These are phyloP conservation scores for Sphagnum tenellum DNA, from an alignment of 225 moss, liverwort and hornwort species.

Conservation along the genomic window DNA sequence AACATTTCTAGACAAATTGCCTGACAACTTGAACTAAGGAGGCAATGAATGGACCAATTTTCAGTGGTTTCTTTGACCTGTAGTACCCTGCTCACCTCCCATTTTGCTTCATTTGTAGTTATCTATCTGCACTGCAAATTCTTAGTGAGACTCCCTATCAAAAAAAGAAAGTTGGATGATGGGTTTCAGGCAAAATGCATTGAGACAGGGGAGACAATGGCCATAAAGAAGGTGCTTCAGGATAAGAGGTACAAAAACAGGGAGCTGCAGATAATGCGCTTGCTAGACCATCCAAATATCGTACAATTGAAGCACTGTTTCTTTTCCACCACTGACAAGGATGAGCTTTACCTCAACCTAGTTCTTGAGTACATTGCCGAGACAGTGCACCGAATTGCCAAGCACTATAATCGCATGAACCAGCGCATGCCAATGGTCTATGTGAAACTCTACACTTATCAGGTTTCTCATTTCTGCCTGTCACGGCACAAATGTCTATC, in stretches of 20 bases:
- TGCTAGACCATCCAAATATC: constrained; percentile 92
- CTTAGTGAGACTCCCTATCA: too few species aligned
- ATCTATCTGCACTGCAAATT: too few species aligned
- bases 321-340: constrained; percentile 80
- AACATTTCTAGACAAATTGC: background rate
- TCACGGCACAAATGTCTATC: too few species aligned
- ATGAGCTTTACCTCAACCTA: constrained; percentile 59
- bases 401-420: constrained; percentile 61
- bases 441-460: constrained; percentile 61
- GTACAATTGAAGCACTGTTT: constrained; percentile 98
- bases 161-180: too few species aligned
- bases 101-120: too few species aligned
- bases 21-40: too few species aligned
- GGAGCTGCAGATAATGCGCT: constrained; percentile 94
- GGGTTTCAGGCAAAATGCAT: constrained; percentile 81
- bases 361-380: constrained; percentile 64
- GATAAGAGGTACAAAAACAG: constrained; percentile 97
- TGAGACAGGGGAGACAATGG: constrained; percentile 94
- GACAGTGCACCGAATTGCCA: constrained; percentile 53
- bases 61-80: too few species aligned
- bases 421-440: constrained; percentile 59
- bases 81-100: too few species aligned
- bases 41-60: too few species aligned
- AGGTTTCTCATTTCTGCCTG: constrained; percentile 9
- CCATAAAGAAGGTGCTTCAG: constrained; percentile 97